Evolutionary conservation across 2,329 filamentous ascomycete species (phyloP).

Genomic region (Xylaria arbuscula): DNA sequence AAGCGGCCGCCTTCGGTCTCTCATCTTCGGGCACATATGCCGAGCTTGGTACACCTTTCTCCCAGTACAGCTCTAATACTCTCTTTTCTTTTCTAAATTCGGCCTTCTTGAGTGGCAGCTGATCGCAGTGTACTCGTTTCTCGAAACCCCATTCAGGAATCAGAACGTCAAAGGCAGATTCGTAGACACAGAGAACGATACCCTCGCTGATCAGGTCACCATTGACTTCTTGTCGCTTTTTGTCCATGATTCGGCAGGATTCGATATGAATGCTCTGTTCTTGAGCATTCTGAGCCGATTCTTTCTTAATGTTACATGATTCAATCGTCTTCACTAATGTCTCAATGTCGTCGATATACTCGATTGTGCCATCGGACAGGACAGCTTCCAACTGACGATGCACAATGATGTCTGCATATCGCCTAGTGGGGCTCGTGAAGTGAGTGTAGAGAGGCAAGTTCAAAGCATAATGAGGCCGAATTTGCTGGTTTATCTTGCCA

Average conservation of each 20-base stretch:
- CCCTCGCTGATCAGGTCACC: slow-evolving; percentile 95
- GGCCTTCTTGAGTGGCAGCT: slow-evolving; percentile 98
- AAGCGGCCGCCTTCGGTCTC: slow-evolving; percentile 83
- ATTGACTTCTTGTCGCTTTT: slow-evolving; percentile 84
- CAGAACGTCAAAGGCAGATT: slow-evolving; percentile 97
- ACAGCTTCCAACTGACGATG: slow-evolving; percentile 93
- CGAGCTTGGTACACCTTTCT: slow-evolving; percentile 97
- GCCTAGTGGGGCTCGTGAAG: slow-evolving; percentile 93
- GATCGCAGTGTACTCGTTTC: slow-evolving; percentile 98
- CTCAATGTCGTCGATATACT: slow-evolving; percentile 91
- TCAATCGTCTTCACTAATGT: slow-evolving; percentile 91
- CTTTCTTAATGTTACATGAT: slow-evolving; percentile 98
- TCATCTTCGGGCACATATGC: slow-evolving; percentile 97
- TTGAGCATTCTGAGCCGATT: slow-evolving; percentile 95
- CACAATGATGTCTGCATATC: slow-evolving; percentile 94
- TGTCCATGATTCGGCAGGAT: slow-evolving; percentile 95
- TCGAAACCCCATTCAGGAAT: slow-evolving; percentile 99
- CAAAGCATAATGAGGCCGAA: slow-evolving; percentile 88
- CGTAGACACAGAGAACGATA: slow-evolving; percentile 96
- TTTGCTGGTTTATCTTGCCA: slow-evolving; percentile 79
- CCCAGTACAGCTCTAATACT: slow-evolving; percentile 97
- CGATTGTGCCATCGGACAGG: slow-evolving; percentile 81
- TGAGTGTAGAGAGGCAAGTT: slow-evolving; percentile 97
- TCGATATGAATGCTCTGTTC: slow-evolving; percentile 99
- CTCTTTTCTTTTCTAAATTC: slow-evolving; percentile 97